Conservation (phyloP, 2,329 filamentous ascomycete species). For the Exophiala bonariae region DNA sequence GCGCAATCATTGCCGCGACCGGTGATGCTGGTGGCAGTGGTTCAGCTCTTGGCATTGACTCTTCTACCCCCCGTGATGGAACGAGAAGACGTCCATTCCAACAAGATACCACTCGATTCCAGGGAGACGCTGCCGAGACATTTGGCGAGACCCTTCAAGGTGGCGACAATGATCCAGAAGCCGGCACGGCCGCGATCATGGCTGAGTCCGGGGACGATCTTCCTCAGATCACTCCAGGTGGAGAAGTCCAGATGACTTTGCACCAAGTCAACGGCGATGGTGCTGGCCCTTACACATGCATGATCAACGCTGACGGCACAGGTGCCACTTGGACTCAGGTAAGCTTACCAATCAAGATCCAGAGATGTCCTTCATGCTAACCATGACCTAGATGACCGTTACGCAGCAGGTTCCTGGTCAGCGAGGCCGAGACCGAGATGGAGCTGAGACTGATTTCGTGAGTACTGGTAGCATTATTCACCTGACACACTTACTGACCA, state of each 20-base stretch:
- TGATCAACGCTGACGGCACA: conserved; percentile 63
- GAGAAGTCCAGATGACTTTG: conserved; percentile 61
- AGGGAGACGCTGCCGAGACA: conserved; percentile 51
- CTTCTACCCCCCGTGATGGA: conserved; percentile 61
- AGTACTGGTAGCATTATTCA: conserved; percentile 1
- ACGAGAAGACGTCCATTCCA: conserved; percentile 63
- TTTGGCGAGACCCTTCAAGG: conserved; percentile 60
- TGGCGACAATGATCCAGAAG: conserved; percentile 58
- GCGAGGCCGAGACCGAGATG: conserved; percentile 5
- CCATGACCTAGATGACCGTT: conserved; percentile 57
- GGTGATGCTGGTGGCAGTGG: conserved; percentile 59
- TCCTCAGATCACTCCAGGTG: conserved; percentile 61
- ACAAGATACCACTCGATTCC: conserved; percentile 64
- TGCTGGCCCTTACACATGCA: conserved; percentile 65
- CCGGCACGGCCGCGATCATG: conserved; percentile 60
- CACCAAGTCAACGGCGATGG: conserved; percentile 69
- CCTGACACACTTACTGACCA: conserved; percentile 14
- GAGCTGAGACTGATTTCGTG: conserved; percentile 13
- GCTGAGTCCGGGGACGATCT: conserved; percentile 56
- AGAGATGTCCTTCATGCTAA: conserved; percentile 19
- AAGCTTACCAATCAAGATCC: neutral
- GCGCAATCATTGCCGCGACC: conserved; percentile 58
- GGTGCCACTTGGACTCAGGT: conserved; percentile 33
- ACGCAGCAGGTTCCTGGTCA: conserved; percentile 53
- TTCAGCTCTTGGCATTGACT: conserved; percentile 53